Percentiles rank a stretch among this genome's conserved stretches.
Evolutionary conservation across 129 eudicot species (phyloP).

Genomic region (Pseudognaphalium luteoalbum): DNA sequence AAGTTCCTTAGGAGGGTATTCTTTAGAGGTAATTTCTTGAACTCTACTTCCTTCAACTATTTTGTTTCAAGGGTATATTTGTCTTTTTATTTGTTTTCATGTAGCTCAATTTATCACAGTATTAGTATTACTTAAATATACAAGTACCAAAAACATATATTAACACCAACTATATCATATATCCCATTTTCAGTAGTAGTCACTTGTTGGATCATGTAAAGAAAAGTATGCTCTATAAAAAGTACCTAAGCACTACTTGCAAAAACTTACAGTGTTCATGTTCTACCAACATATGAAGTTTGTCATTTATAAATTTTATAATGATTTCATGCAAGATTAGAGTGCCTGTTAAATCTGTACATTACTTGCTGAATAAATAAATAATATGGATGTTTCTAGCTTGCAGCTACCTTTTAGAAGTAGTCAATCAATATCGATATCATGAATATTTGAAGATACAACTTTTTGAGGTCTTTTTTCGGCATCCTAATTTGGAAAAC

Average conservation of each 20-base stretch:
- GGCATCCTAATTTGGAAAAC: not conserved
- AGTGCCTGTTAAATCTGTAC: not conserved
- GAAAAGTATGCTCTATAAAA: not conserved
- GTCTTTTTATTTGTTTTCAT: conserved; percentile 16
- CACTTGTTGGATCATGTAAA: not conserved
- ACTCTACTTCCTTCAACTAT: conserved; percentile 14
- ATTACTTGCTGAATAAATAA: not conserved
- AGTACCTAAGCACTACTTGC: not conserved
- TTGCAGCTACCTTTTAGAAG: not conserved
- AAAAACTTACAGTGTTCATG: too few species aligned
- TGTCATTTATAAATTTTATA: not conserved
- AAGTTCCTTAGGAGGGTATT: conserved; percentile 3
- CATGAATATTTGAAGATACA: conserved; percentile 10
- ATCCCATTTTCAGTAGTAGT: not conserved
- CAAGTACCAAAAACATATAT: not conserved
- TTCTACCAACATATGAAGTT: not conserved
- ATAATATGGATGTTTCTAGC: not conserved
- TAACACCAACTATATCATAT: not conserved
- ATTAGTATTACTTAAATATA: not conserved
- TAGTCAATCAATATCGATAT: not conserved
- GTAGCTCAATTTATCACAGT: not conserved
- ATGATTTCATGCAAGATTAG: not conserved
- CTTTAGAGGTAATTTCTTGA: conserved; percentile 28
- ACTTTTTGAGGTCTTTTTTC: conserved; percentile 16
- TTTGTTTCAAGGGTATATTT: conserved; percentile 24